Conservation (phyloP, 148 eudicot species). For the Rhododendron williamsianum region DNA sequence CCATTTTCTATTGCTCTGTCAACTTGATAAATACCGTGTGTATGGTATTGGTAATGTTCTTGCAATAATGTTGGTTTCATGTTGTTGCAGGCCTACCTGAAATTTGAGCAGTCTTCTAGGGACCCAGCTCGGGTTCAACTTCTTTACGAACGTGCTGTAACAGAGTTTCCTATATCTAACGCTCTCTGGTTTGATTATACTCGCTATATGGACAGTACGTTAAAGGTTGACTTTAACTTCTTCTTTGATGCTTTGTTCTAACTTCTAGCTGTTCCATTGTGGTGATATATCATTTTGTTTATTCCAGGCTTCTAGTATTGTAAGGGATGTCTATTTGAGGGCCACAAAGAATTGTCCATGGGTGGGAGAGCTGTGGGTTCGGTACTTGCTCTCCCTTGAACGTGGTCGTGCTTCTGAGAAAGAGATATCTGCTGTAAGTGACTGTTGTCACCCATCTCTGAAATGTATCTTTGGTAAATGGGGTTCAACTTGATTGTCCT, state of each 20-base stretch:
- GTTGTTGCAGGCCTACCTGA: constrained; percentile 60
- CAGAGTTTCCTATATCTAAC: constrained; percentile 68
- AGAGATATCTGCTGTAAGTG: constrained; percentile 62
- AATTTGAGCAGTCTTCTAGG: constrained; percentile 83
- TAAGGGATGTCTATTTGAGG: constrained; percentile 48
- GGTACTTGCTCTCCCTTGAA: constrained; percentile 78
- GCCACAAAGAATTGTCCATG: constrained; percentile 90
- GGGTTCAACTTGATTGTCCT: neutral
- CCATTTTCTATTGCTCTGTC: neutral
- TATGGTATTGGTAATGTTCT: neutral
- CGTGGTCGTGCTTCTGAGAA: constrained; percentile 70
- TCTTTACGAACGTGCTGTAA: constrained; percentile 81
- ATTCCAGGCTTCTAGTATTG: constrained; percentile 52
- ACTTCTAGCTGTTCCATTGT: constrained; percentile 10
- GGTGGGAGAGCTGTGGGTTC: constrained; percentile 90
- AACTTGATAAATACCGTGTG: neutral
- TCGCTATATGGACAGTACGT: constrained; percentile 71
- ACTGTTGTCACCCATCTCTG: constrained; percentile 6
- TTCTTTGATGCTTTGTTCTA: neutral
- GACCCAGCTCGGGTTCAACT: constrained; percentile 87
- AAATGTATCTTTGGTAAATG: neutral
- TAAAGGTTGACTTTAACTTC: constrained; percentile 50
- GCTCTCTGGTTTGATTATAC: constrained; percentile 93
- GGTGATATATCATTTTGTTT: neutral
- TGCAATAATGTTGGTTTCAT: constrained; percentile 5